These are phyloP conservation scores for Amanita subjunquillea DNA, from an alignment of 768 basidiomycete species.

Conservation along the genomic window DNA sequence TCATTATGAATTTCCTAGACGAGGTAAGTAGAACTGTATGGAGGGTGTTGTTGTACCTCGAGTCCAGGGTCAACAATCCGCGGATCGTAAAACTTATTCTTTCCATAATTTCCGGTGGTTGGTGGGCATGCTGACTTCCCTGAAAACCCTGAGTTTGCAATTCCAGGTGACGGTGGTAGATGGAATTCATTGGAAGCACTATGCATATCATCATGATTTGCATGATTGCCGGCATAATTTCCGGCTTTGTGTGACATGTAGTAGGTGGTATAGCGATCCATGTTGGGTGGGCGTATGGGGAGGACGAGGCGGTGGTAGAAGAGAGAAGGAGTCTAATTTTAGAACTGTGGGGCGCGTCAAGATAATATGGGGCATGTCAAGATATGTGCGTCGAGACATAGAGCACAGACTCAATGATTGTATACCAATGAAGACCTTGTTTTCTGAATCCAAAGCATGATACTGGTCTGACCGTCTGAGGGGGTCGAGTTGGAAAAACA, in stretches of 20 bases:
- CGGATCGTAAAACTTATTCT: neutral
- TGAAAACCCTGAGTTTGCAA: neutral
- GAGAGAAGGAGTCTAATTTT: neutral
- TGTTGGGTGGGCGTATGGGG: neutral
- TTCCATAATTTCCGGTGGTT: neutral
- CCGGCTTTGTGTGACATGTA: neutral
- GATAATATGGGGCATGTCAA: too few relatives aligned
- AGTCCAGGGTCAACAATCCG: neutral
- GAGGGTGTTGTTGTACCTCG: neutral
- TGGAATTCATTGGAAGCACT: neutral
- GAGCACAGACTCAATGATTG: too few relatives aligned
- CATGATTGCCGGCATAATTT: neutral
- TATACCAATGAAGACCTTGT: too few relatives aligned
- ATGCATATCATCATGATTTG: neutral
- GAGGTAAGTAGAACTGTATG: neutral
- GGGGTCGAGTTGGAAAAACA: too few relatives aligned
- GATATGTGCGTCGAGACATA: too few relatives aligned
- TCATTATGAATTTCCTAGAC: neutral
- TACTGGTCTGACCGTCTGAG: too few relatives aligned
- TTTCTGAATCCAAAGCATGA: too few relatives aligned
- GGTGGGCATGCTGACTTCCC: neutral
- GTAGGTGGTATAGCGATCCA: constrained; percentile 1
- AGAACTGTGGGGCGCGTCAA: too few relatives aligned
- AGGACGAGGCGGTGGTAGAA: neutral
- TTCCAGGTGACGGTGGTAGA: neutral